phyloP scores from a whole-genome alignment of 495 filamentous ascomycete genomes.

The Lophiostoma macrostomum region DNA sequence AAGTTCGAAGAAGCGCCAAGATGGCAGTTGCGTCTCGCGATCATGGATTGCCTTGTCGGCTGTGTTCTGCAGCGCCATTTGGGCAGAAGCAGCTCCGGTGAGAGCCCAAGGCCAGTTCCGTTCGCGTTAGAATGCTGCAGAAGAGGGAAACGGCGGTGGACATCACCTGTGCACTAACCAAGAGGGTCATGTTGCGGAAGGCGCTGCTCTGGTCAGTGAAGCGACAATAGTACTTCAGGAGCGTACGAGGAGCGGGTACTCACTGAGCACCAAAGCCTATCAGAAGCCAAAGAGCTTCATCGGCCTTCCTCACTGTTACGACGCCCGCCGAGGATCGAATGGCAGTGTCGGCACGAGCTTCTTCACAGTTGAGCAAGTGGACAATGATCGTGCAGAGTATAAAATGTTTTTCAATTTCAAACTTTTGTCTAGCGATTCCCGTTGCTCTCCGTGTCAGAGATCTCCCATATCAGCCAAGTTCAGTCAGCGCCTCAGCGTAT shows the following conservation, averaged over 20 bases:
- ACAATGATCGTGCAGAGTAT: constrained; percentile 8
- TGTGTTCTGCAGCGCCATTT: constrained; percentile 1
- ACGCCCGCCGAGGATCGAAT: too few species aligned
- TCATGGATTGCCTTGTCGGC: constrained; percentile 1
- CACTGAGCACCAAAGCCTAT: too few species aligned
- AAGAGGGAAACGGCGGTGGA: neutral
- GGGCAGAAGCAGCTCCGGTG: constrained; percentile 2
- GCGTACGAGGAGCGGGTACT: too few species aligned
- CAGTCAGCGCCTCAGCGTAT: constrained; percentile 26
- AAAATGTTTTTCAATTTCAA: constrained; percentile 32
- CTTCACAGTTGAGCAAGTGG: too few species aligned
- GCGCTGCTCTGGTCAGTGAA: too few species aligned
- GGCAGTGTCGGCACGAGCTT: too few species aligned
- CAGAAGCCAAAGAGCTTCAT: too few species aligned
- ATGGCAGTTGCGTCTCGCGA: neutral
- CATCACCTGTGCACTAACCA: too few species aligned
- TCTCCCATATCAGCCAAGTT: constrained; percentile 19
- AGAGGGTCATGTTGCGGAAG: too few species aligned
- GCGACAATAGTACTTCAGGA: too few species aligned
- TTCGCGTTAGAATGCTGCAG: neutral
- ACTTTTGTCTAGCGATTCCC: constrained; percentile 16
- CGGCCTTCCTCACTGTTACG: too few species aligned
- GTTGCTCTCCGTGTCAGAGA: neutral
- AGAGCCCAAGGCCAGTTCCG: constrained; percentile 2
- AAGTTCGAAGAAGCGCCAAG: neutral